These are phyloP conservation scores for Bipolaris cookei DNA, from an alignment of 2,329 filamentous ascomycete species.

Conservation along the genomic window DNA sequence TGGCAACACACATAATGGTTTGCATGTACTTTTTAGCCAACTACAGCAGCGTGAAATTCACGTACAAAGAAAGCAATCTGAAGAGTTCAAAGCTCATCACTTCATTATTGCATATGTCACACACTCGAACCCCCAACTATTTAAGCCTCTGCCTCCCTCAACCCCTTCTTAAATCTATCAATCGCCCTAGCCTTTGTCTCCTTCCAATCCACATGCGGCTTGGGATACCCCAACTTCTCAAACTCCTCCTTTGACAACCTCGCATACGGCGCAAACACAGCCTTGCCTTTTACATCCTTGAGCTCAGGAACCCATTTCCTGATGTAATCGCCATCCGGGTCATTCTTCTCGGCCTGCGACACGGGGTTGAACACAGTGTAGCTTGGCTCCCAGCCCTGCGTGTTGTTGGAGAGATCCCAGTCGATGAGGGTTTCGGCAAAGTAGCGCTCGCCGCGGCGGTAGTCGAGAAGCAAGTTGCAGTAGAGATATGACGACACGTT, in stretches of 20 bases:
- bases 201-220: slow-evolving; percentile 55
- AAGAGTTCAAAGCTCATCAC: no score
- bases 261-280: slow-evolving; percentile 56
- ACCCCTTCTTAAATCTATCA: slow-evolving; percentile 53
- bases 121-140: background rate
- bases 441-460: slow-evolving; percentile 58
- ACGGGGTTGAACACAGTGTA: slow-evolving; percentile 58
- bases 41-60: no score
- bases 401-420: slow-evolving; percentile 58
- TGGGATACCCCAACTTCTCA: slow-evolving; percentile 56
- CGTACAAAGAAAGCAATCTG: no score
- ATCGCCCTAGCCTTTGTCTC: slow-evolving; percentile 53
- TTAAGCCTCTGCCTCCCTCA: slow-evolving; percentile 45
- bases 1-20: no score
- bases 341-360: slow-evolving; percentile 48
- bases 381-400: slow-evolving; percentile 60
- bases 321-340: slow-evolving; percentile 49
- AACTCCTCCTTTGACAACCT: slow-evolving; percentile 56
- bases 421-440: slow-evolving; percentile 59
- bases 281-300: slow-evolving; percentile 54
- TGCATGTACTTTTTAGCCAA: no score
- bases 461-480: slow-evolving; percentile 59
- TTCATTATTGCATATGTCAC: background rate
- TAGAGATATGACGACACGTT: slow-evolving; percentile 57
- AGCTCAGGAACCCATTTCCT: slow-evolving; percentile 49